These are phyloP conservation scores for Discostella pseudostelligera DNA, from an alignment of 108 stramenopile genomes.

Conservation along the genomic window DNA sequence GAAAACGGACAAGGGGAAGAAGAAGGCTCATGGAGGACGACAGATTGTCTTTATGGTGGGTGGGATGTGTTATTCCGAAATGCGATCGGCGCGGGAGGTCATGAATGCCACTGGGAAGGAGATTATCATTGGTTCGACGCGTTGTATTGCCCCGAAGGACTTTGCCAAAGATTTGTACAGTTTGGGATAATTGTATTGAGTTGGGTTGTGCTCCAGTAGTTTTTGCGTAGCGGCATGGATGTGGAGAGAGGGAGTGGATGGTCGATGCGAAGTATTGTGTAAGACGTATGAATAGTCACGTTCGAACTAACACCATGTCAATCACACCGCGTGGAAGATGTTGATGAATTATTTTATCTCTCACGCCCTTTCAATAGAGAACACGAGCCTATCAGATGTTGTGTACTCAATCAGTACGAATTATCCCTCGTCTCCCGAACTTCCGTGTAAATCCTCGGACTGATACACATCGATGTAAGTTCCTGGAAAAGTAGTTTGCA, in stretches of 20 bases:
- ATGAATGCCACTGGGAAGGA: constrained; percentile 74
- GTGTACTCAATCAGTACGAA: constrained; percentile 38
- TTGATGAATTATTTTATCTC: too few species aligned
- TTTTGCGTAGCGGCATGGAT: too few species aligned
- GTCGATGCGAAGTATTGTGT: too few species aligned
- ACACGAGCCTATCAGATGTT: too few species aligned
- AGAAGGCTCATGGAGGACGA: constrained; percentile 59
- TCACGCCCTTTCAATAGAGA: too few species aligned
- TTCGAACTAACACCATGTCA: too few species aligned
- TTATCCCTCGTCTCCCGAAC: constrained; percentile 56
- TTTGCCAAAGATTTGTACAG: constrained; percentile 59
- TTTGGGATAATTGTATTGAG: too few species aligned
- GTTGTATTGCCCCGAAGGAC: constrained; percentile 65
- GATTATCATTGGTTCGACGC: constrained; percentile 80
- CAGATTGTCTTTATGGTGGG: constrained; percentile 89
- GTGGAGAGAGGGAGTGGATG: too few species aligned
- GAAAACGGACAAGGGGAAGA: constrained; percentile 35
- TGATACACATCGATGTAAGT: constrained; percentile 94
- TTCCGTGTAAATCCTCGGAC: constrained; percentile 84
- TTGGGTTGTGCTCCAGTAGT: too few species aligned
- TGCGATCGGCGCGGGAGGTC: constrained; percentile 79
- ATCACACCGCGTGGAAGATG: too few species aligned
- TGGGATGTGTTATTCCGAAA: constrained; percentile 84
- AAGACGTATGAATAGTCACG: too few species aligned
- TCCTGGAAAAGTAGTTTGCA: constrained; percentile 99